phyloP scores from a whole-genome alignment of 179 eudicot genomes.

The Gypsophila paniculata region DNA sequence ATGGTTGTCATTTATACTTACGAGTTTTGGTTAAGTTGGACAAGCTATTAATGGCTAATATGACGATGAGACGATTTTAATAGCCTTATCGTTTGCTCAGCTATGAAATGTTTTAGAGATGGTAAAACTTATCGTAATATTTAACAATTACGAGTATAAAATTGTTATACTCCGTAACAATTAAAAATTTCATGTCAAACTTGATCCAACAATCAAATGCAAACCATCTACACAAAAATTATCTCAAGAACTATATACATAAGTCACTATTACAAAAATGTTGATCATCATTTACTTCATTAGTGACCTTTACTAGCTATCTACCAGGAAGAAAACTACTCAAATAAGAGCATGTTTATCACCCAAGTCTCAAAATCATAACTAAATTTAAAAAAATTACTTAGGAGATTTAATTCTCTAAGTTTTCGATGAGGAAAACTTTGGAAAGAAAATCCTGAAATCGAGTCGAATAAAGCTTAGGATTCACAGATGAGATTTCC shows the following conservation, averaged over 20 bases:
- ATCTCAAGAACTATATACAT: not conserved
- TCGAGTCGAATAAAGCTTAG: slow-evolving; percentile 41
- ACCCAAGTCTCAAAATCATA: not conserved
- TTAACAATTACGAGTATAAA: too few species aligned
- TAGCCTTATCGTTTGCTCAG: too few species aligned
- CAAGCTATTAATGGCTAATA: too few species aligned
- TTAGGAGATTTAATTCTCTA: slow-evolving; percentile 1
- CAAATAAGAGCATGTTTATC: not conserved
- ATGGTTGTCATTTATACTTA: too few species aligned
- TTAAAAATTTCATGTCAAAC: too few species aligned
- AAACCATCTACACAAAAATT: not conserved
- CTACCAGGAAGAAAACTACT: not conserved
- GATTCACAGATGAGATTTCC: slow-evolving; percentile 43
- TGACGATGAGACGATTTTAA: too few species aligned
- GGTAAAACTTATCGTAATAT: too few species aligned
- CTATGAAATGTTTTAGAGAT: too few species aligned
- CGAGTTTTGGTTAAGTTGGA: too few species aligned
- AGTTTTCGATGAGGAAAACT: slow-evolving; percentile 36
- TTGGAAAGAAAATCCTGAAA: slow-evolving; percentile 42
- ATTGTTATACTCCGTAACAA: too few species aligned
- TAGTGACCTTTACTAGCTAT: not conserved
- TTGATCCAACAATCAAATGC: too few species aligned
- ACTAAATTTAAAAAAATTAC: not conserved
- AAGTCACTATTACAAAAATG: not conserved
- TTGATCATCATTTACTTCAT: not conserved